These are phyloP conservation scores for Fusarium sp. DNA, from an alignment of 2,329 filamentous ascomycete genomes.

Conservation along the genomic window DNA sequence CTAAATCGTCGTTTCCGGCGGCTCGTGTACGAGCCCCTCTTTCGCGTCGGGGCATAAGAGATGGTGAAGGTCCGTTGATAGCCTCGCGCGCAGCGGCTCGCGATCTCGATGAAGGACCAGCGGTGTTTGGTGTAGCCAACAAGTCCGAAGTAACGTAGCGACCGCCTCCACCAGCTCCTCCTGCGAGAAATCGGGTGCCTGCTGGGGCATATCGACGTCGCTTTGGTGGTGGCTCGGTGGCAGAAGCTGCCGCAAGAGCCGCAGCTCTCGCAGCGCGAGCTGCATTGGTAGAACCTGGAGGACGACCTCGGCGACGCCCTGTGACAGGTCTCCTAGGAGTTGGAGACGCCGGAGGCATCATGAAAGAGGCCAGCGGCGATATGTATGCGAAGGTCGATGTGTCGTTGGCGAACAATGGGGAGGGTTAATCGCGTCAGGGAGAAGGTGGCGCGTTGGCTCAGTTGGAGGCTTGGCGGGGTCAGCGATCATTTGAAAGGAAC, in stretches of 20 bases:
- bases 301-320: slow-evolving; percentile 61
- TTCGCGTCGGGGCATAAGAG: slow-evolving; percentile 66
- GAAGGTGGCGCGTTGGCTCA: slow-evolving; percentile 49
- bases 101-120: slow-evolving; percentile 61
- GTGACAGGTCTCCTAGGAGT: slow-evolving; percentile 58
- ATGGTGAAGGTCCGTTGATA: slow-evolving; percentile 52
- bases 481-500: slow-evolving; percentile 46
- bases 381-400: slow-evolving; percentile 21
- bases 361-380: slow-evolving; percentile 26
- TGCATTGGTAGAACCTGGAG: slow-evolving; percentile 58
- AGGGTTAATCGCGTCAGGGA: slow-evolving; percentile 46
- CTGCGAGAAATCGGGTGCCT: slow-evolving; percentile 49
- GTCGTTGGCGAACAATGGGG: slow-evolving; percentile 34
- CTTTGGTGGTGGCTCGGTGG: slow-evolving; percentile 74
- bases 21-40: slow-evolving; percentile 66
- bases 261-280: slow-evolving; percentile 55
- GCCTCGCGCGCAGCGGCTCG: slow-evolving; percentile 62
- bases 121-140: slow-evolving; percentile 65
- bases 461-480: slow-evolving; percentile 47
- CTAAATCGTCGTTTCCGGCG: slow-evolving; percentile 64
- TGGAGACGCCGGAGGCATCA: slow-evolving; percentile 52
- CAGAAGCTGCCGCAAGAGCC: slow-evolving; percentile 48
- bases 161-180: slow-evolving; percentile 86
- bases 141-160: slow-evolving; percentile 82
- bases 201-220: slow-evolving; percentile 80